A percentile compares a stretch with the other conserved stretches of the same genome.
Evolutionary conservation across 768 basidiomycete genomes (phyloP).

Genomic region (Neoboletus magnificus): DNA sequence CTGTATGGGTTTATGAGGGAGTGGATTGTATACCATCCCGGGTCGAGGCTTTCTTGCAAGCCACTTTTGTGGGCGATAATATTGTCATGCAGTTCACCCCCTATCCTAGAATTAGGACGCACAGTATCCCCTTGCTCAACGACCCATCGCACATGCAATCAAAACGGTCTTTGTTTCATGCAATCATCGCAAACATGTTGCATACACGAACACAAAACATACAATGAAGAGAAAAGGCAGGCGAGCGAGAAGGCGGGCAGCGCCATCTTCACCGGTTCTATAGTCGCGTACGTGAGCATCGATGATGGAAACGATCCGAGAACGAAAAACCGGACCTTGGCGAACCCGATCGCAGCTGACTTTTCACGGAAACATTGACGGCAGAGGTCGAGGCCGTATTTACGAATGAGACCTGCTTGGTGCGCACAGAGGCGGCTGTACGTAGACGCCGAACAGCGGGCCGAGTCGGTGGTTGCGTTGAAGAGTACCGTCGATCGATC

Average conservation of each 20-base stretch:
- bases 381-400: conserved; percentile 96
- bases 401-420: conserved; percentile 96
- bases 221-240: neutral
- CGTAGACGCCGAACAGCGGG: neutral
- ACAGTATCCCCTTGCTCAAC: too few relatives aligned
- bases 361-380: conserved; percentile 99
- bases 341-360: conserved; percentile 88
- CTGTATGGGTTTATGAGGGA: too few relatives aligned
- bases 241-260: neutral
- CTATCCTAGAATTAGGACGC: too few relatives aligned
- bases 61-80: too few relatives aligned
- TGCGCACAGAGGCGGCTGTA: conserved; percentile 91
- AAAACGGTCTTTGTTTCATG: neutral
- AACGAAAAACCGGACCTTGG: conserved; percentile 60
- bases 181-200: neutral
- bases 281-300: too few relatives aligned
- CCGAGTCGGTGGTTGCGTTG: too few relatives aligned
- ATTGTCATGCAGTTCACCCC: too few relatives aligned
- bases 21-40: too few relatives aligned
- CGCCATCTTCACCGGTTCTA: neutral
- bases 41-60: too few relatives aligned
- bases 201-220: neutral
- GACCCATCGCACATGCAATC: neutral
- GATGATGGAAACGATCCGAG: too few relatives aligned
- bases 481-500: neutral